Percentiles rank a stretch among this genome's conserved stretches.
phyloP scores from a whole-genome alignment of 225 moss, liverwort and hornwort genomes.

The Marchantia polymorpha region DNA sequence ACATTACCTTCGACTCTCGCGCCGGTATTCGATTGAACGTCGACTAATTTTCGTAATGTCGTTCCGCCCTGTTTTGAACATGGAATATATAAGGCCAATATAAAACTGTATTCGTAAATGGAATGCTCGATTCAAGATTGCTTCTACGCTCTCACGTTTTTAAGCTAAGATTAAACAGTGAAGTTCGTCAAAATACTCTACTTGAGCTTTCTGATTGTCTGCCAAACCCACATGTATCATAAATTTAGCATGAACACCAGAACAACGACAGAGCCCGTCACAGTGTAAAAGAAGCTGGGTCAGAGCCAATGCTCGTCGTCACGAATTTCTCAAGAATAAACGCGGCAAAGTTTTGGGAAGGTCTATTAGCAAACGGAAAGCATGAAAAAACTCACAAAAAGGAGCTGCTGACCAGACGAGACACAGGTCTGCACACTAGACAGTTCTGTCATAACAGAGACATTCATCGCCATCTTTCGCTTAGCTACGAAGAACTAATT shows the following conservation, averaged over 20 bases:
- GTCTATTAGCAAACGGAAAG: background rate
- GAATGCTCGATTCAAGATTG: too few species aligned
- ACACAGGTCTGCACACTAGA: background rate
- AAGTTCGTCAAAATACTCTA: too few species aligned
- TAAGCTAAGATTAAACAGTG: too few species aligned
- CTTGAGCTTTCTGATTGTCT: too few species aligned
- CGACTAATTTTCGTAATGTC: slow-evolving; percentile 45
- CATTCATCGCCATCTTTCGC: background rate
- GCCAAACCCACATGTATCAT: too few species aligned
- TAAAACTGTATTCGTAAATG: background rate
- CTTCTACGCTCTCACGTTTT: too few species aligned
- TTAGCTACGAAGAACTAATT: background rate
- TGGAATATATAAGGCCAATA: background rate
- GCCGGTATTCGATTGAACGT: slow-evolving; percentile 58
- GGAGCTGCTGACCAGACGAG: background rate
- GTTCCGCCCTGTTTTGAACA: slow-evolving; percentile 40
- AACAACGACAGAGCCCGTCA: too few species aligned
- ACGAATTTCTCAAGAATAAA: background rate
- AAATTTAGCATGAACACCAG: too few species aligned
- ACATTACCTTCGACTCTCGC: slow-evolving; percentile 65
- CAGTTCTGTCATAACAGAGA: background rate
- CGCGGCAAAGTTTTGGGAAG: too few species aligned
- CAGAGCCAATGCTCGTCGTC: background rate
- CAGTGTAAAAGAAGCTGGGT: background rate
- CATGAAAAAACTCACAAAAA: background rate